Base-by-base conservation (phyloP, 1,284 basidiomycete genomes). In the Ceratobasidium papillatum region DNA sequence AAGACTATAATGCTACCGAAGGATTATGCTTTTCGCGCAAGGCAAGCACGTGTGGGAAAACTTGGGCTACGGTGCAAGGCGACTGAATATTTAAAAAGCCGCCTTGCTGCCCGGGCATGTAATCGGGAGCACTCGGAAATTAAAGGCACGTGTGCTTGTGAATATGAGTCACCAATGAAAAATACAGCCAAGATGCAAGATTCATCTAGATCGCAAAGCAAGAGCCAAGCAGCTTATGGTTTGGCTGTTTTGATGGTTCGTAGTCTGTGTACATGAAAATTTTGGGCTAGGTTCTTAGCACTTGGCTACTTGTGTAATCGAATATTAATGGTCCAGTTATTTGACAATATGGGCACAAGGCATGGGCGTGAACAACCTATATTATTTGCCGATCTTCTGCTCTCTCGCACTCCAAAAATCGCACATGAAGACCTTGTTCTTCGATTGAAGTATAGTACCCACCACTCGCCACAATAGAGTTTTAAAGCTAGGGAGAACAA, bases 101-200 rank as follows among this genome's bases (percentile, higher is more conserved):
- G 34, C 38, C 38, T 62, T n/a, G 32, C 38, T 27, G n/a, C 59
- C 22, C 12, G 25, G 3, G 59, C 36, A 34, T 41, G 22, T 41
- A 41, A 8, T 25, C 38, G 38, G 30, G 22, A 14, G 25, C 25
- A 25, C n/a, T 14, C 11, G 38, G 32, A 59, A 38, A 59, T 38
- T 22, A 38, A 59, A 36, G 36, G 34, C 56, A 59, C 56, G 56
- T 59, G 56, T 59, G 14, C 32, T 59, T n/a, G 12, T 19, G n/a
- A 1, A 38, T 36, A 22, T 38, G n/a, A 19, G 34, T 36, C 49
- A 22, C 49, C 49, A n/a, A 11, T 34, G 27, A 22, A 11, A 36
- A 8, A 54, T 12, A 54, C 14, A 30, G 8, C 51, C 51, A 43
- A 43, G 17, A 43, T 43, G 41, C n/a, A n/a, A n/a, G n/a, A n/a